Evolutionary conservation across 2,329 filamentous ascomycete genomes (phyloP), one percentile per base, ranked within the genome.

Genomic region (Aureobasidium pullulans): DNA sequence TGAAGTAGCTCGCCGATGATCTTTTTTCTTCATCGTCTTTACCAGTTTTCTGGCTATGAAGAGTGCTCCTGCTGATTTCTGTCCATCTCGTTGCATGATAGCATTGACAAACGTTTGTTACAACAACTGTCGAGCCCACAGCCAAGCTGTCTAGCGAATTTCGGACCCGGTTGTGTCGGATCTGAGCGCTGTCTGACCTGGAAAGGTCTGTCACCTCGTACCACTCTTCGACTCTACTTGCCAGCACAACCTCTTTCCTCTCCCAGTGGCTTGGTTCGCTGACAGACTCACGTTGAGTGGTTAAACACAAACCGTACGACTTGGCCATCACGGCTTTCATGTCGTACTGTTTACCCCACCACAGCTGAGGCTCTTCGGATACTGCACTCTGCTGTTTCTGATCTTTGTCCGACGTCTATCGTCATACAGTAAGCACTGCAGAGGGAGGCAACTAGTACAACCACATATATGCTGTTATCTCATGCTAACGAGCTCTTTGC

Each of bases 101-200:
- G 34, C 13, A 8, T 36, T 36, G 34, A 36, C 23, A 23, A 23
- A 23, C 23, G 23, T 52, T 44, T 40, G 36, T 11, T 13, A 40
- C 8, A 40, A 52, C 36, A 29, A 52, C 34, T 39, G 23, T 40
- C 48, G 6, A 40, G 36, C 23, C 36, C 36, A 11, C 23, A 29
- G 34, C 15, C 36, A 40, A 31, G 13, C 23, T 36, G 23, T n/a
- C 23, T 52, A 40, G 34, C 48, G 48, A 52, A 16, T 31, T 40
- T 52, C 48, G 48, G 48, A 40, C 15, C 48, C 48, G 48, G 48
- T 40, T 52, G 36, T 29, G 23, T 52, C 36, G 48, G 48, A 40
- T 52, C 13, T 52, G 16, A n/a, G 39, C 15, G 13, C 23, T 52
- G 23, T 16, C 36, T 52, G 48, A 37, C 48, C 34, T 39, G 1